Base-by-base conservation (phyloP, 106 monocot species). In the Platanthera guangdongensis region DNA sequence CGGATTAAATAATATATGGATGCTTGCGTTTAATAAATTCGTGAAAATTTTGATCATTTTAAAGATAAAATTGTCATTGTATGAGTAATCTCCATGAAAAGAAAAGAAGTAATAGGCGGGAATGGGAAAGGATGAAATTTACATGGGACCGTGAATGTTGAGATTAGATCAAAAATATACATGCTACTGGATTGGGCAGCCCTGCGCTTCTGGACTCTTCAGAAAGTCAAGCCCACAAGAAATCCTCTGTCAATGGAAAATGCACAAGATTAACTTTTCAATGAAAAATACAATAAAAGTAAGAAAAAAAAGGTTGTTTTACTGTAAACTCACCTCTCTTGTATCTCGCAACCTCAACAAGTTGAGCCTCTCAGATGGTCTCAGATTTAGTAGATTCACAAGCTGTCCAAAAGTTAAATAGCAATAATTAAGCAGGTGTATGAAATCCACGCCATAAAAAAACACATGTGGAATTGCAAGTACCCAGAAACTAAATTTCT, bases 401-500 rank as follows among this genome's bases (percentile, higher is more conserved):
- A 95, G 95, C 95, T 95, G 89, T 72, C 22, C 49, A 63, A 71
- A 68, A 57, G 68, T 78, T 50, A 76, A 39, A 14, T 16, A 14
- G 48, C 50, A 76, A 50, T 5, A 51, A 45, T 15, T 32, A 48
- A 18, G 52, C 16, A 57, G 12, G 13, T 46, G n/a, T 7, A 52
- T 4, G 59, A 11, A 71, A 28, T 28, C 16, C 9, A 52, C 30
- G 39, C 18, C 11, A 18, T 39, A 21, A 50, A 55, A 2, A 50
- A 6, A 47, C 8, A 50, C 1, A 82, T 6, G 32, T 52, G 25
- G 77, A 25, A 77, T 13, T 50, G 52, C 15, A 79, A 75, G 28
- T 85, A 95, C 95, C 95, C 95, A 95, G 65, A 95, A 95, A 76
- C 95, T 95, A 14, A 95, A 86, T 71, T 78, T 83, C 74, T 95